Evolutionary conservation across 768 basidiomycete species (phyloP).

Genomic region (Dacryopinax primogenitus): DNA sequence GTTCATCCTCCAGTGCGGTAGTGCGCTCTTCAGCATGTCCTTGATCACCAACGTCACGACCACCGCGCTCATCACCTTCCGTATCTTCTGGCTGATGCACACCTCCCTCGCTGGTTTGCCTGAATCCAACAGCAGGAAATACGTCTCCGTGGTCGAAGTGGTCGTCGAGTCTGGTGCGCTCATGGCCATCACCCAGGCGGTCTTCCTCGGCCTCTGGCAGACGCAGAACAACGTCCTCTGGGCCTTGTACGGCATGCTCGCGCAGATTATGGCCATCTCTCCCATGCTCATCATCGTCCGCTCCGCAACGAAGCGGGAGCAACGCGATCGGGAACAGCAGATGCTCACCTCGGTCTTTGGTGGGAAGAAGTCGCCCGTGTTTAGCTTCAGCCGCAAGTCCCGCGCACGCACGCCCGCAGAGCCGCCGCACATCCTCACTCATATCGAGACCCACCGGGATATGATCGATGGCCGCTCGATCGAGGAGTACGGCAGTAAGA

Average conservation of each 20-base stretch:
- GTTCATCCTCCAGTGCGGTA: constrained; percentile 1
- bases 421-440: constrained; percentile 6
- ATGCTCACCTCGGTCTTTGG: neutral
- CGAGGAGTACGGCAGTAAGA: neutral
- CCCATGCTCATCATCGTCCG: constrained; percentile 8
- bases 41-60: constrained; percentile 6
- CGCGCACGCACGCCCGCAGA: neutral
- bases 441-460: constrained; percentile 4
- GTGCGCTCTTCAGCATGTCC: constrained; percentile 7
- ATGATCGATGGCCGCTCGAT: neutral
- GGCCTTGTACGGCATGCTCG: neutral
- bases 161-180: constrained; percentile 8
- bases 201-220: neutral
- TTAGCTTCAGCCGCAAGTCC: constrained; percentile 3
- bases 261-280: constrained; percentile 3
- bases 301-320: neutral
- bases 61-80: constrained; percentile 4
- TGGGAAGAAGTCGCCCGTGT: neutral
- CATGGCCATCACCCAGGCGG: constrained; percentile 6
- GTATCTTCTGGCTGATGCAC: constrained; percentile 7
- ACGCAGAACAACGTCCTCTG: constrained; percentile 8
- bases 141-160: constrained; percentile 6
- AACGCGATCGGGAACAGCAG: neutral
- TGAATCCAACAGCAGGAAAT: neutral
- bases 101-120: neutral